Conservation (phyloP, 2,329 filamentous ascomycete genomes). For the Ophiostoma novo-ulmi region DNA sequence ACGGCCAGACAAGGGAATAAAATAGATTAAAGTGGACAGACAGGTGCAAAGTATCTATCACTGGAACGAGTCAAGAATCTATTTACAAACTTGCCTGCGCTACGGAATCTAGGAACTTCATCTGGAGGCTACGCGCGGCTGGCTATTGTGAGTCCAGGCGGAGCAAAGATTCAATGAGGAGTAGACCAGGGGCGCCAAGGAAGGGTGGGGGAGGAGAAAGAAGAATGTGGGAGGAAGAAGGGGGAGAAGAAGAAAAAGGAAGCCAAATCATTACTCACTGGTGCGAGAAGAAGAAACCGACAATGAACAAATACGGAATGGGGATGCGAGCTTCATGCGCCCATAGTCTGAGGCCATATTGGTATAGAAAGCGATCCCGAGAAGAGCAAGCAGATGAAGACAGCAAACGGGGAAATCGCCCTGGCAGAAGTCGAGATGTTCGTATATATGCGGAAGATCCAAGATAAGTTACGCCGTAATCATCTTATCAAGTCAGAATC, state of each 20-base stretch:
- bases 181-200: constrained; percentile 11
- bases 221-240: not conserved
- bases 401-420: not conserved
- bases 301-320: not conserved
- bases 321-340: not conserved
- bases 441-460: not conserved
- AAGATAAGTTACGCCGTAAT: too few species aligned
- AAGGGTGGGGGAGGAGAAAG: not conserved
- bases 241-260: constrained; percentile 4
- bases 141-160: not conserved
- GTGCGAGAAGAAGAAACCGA: not conserved
- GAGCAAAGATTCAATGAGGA: not conserved
- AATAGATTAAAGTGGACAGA: not conserved
- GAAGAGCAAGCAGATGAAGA: not conserved
- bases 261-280: not conserved
- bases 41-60: not conserved
- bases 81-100: not conserved
- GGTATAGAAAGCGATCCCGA: not conserved
- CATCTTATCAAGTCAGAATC: not conserved
- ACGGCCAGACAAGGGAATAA: not conserved
- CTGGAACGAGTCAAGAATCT: not conserved
- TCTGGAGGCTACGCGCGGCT: constrained; percentile 7
- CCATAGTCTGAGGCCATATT: not conserved
- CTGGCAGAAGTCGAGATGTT: not conserved
- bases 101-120: not conserved